Conservation (phyloP, 805 yeast genomes). For the Candida palmyrensis region DNA sequence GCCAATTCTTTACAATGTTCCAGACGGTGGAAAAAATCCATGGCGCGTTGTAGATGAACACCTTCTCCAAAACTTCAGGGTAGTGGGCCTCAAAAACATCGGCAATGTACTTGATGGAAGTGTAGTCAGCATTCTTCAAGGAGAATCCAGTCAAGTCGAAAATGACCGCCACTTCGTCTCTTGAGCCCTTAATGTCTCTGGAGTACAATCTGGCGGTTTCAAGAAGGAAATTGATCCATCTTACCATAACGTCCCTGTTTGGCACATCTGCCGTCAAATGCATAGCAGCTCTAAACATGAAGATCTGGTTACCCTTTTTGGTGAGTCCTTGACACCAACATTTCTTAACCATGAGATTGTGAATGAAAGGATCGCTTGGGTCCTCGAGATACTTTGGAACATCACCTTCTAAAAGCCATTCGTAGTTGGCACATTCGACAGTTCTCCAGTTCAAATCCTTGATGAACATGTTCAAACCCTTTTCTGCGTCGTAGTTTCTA, state of each 20-base stretch:
- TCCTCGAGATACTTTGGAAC: constrained; percentile 44
- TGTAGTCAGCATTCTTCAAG: constrained; percentile 88
- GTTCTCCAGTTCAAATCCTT: constrained; percentile 73
- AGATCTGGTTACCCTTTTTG: constrained; percentile 69
- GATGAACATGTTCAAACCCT: constrained; percentile 66
- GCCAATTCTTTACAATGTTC: constrained; percentile 89
- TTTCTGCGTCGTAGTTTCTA: constrained; percentile 75
- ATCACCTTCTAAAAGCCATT: constrained; percentile 69
- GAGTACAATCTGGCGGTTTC: constrained; percentile 78
- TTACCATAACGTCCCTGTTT: constrained; percentile 37
- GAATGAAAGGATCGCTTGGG: constrained; percentile 40
- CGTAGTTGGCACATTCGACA: constrained; percentile 55
- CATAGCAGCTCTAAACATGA: constrained; percentile 70
- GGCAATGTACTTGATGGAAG: constrained; percentile 84
- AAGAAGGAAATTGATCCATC: constrained; percentile 67
- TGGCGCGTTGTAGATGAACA: constrained; percentile 90
- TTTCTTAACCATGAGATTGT: constrained; percentile 61
- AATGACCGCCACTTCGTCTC: constrained; percentile 50
- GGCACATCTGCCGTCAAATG: constrained; percentile 53
- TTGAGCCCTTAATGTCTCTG: constrained; percentile 25
- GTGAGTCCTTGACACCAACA: constrained; percentile 75
- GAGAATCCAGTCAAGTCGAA: constrained; percentile 87
- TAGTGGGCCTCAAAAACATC: constrained; percentile 92
- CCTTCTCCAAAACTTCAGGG: constrained; percentile 85
- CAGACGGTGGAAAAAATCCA: constrained; percentile 96